These are phyloP conservation scores for Fagopyrum homotropicum DNA, from an alignment of 148 eudicot genomes.

Conservation along the genomic window DNA sequence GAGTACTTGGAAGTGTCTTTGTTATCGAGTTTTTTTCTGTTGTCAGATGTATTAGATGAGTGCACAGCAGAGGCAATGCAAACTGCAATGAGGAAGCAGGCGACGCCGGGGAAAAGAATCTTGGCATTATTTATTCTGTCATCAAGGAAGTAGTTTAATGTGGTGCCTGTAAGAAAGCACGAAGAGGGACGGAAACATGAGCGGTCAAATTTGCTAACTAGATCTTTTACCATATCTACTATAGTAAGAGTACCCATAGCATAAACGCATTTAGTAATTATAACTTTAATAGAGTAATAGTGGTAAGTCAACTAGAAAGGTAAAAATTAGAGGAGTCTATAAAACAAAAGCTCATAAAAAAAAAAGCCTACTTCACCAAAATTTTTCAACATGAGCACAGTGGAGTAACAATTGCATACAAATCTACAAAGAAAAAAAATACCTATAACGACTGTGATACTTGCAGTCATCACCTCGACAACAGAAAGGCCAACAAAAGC, in stretches of 20 bases:
- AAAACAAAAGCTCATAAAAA: too few relatives aligned
- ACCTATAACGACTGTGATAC: slow-evolving; percentile 89
- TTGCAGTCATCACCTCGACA: slow-evolving; percentile 56
- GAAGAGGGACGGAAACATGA: not conserved
- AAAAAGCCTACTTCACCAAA: too few relatives aligned
- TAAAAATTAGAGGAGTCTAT: too few relatives aligned
- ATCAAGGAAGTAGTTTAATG: slow-evolving; percentile 78
- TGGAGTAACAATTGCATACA: not conserved
- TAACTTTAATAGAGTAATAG: too few relatives aligned
- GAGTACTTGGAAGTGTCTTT: slow-evolving; percentile 34
- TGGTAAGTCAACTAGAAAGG: too few relatives aligned
- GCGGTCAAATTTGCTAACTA: too few relatives aligned
- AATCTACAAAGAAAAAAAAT: slow-evolving; percentile 1
- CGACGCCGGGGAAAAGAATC: slow-evolving; percentile 86
- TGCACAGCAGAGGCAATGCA: slow-evolving; percentile 69
- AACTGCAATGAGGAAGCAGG: slow-evolving; percentile 75
- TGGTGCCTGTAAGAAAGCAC: slow-evolving; percentile 49
- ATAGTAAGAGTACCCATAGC: too few relatives aligned
- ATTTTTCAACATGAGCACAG: too few relatives aligned
- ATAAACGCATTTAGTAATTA: too few relatives aligned
- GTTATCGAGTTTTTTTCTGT: slow-evolving; percentile 41
- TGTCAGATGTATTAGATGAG: slow-evolving; percentile 58
- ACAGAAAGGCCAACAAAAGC: slow-evolving; percentile 82
- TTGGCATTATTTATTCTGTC: slow-evolving; percentile 74
- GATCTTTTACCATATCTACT: too few relatives aligned